These are phyloP conservation scores for Parvularia atlantis DNA, from an alignment of 78 protist genomes.

Conservation along the genomic window DNA sequence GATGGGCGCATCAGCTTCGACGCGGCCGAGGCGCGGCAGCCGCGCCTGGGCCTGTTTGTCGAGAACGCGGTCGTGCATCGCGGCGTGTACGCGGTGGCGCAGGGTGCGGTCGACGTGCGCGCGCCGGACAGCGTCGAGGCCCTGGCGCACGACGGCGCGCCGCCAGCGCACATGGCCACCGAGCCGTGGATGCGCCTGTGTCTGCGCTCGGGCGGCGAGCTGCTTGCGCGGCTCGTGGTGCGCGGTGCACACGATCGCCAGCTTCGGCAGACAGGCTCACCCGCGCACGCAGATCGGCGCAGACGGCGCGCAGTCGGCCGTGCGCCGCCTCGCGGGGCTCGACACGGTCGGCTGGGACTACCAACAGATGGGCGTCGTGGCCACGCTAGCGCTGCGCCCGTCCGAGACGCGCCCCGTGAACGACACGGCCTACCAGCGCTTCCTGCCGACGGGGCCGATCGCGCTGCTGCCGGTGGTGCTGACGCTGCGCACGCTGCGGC, in stretches of 20 bases:
- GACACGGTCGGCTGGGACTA: slow-evolving; percentile 15
- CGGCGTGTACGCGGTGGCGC: background rate
- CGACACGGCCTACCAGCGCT: slow-evolving; percentile 40
- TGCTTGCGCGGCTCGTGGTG: too few relatives aligned
- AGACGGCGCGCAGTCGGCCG: slow-evolving; percentile 6
- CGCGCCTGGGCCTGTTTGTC: background rate
- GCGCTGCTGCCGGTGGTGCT: slow-evolving; percentile 42
- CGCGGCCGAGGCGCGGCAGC: background rate
- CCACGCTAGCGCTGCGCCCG: slow-evolving; percentile 28
- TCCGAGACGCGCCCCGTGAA: background rate
- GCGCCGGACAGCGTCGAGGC: background rate
- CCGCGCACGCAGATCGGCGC: slow-evolving; percentile 13
- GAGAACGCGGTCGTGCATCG: background rate
- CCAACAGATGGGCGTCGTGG: slow-evolving; percentile 49
- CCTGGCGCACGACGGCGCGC: too few relatives aligned
- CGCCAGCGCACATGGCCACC: too few relatives aligned
- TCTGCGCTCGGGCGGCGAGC: background rate
- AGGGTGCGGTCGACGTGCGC: background rate
- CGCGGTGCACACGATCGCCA: background rate
- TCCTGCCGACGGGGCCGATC: slow-evolving; percentile 54
- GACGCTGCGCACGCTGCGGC: too few relatives aligned
- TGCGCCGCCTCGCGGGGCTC: background rate
- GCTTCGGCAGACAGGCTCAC: background rate
- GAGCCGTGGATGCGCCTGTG: background rate
- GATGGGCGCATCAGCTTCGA: background rate